Evolutionary conservation across 139 green algal genomes (phyloP), one percentile per base, ranked within the genome.

Genomic region (Chlamydomonas asymmetrica): DNA sequence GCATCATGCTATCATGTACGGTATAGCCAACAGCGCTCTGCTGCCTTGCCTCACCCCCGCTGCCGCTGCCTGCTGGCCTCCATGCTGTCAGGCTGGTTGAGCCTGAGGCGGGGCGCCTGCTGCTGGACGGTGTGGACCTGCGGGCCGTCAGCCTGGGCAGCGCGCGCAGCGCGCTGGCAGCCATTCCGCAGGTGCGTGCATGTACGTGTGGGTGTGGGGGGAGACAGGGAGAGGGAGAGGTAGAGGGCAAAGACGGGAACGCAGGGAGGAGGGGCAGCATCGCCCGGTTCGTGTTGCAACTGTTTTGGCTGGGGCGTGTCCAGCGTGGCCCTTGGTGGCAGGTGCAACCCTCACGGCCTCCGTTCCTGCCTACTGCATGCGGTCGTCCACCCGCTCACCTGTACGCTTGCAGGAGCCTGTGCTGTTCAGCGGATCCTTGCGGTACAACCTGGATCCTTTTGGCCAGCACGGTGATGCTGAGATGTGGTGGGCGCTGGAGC

Each of bases 381-480:
- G n/a, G n/a, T n/a, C n/a, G n/a, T n/a, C n/a, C n/a, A 52, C 27
- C 93, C 27, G 88, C 90, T 23, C 71, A 72, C 2, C 86, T 95
- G 7, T 89, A 97, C 71, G 70, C 77, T 29, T 82, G 84, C 67
- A 80, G 87, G 93, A 93, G 45, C 91, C 90, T 0, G 78, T 97
- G 38, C 67, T 97, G 32, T 97, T 97, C 72, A 81, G 71, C 29
- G 93, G 91, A 43, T 94, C 77, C 23, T 48, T 97, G 48, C 82
- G 92, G 9, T 79, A 74, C 74, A 98, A 97, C 83, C 85, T 98
- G 65, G 94, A 97, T 79, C 94, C 94, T 3, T 95, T 88, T 67
- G 69, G 77, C 32, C 39, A 59, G 16, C 76, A 93, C 77, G 70
- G 40, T 10, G 93, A 97, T 43, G 73, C 37, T 0, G 76, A 85